phyloP scores from a whole-genome alignment of 1,284 basidiomycete species.

The Peniophora sp. region DNA sequence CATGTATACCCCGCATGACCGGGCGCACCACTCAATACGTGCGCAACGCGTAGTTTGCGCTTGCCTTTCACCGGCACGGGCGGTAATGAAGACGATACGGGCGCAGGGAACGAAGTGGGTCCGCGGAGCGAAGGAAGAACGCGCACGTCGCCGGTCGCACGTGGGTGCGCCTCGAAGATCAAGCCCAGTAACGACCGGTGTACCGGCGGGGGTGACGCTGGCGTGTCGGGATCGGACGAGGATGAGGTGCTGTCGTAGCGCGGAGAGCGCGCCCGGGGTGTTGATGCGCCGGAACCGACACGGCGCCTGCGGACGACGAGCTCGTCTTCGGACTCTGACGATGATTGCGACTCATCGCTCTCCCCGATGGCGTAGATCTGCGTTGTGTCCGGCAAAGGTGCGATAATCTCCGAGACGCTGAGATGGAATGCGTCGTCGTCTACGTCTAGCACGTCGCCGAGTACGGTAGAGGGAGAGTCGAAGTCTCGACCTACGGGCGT shows the following conservation, averaged over 20 bases:
- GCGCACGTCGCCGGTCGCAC: neutral
- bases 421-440: constrained; percentile 15
- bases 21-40: constrained; percentile 15
- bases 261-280: constrained; percentile 3
- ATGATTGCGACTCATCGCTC: constrained; percentile 4
- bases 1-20: constrained; percentile 15
- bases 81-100: constrained; percentile 8
- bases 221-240: constrained; percentile 2
- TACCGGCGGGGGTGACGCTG: neutral
- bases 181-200: constrained; percentile 7
- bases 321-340: constrained; percentile 9
- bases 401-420: constrained; percentile 10
- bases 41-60: constrained; percentile 11
- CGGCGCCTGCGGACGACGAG: constrained; percentile 4
- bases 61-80: constrained; percentile 2
- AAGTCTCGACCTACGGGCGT: neutral
- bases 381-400: constrained; percentile 4
- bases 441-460: constrained; percentile 19
- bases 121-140: neutral
- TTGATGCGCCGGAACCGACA: constrained; percentile 7
- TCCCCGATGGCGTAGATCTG: constrained; percentile 14
- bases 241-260: constrained; percentile 1
- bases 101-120: neutral
- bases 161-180: constrained; percentile 7
- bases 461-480: constrained; percentile 5